These are phyloP conservation scores for Phaffia australis DNA, from an alignment of 768 basidiomycete species.

Conservation along the genomic window DNA sequence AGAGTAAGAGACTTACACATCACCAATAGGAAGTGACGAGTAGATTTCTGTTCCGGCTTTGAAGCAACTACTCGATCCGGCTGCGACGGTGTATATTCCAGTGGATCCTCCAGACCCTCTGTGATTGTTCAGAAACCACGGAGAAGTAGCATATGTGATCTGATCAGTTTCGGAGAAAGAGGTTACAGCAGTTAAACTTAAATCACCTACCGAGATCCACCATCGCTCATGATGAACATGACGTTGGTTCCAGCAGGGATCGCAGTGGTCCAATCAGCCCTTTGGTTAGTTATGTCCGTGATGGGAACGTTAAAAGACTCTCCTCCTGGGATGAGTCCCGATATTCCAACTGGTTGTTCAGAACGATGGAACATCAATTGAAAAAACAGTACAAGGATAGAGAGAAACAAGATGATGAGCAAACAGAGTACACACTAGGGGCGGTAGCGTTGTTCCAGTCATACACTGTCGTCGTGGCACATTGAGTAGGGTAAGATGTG, in stretches of 20 bases:
- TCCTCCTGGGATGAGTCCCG: slow-evolving; percentile 22
- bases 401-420: background rate
- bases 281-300: background rate
- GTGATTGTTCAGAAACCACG: too few species aligned
- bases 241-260: slow-evolving; percentile 15
- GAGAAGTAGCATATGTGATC: background rate
- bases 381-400: background rate
- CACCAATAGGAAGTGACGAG: slow-evolving; percentile 17
- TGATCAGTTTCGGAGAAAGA: background rate
- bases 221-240: slow-evolving; percentile 18
- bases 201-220: slow-evolving; percentile 7
- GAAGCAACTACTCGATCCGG: background rate
- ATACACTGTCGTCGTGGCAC: slow-evolving; percentile 1
- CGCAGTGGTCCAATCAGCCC: slow-evolving; percentile 9
- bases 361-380: background rate
- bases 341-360: too few species aligned
- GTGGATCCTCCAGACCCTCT: slow-evolving; percentile 19
- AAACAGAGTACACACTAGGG: slow-evolving; percentile 13
- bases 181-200: background rate
- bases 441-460: slow-evolving; percentile 9
- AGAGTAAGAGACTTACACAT: background rate
- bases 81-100: slow-evolving; percentile 20
- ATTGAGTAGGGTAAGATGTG: slow-evolving; percentile 9
- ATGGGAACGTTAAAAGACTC: slow-evolving; percentile 21
- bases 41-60: slow-evolving; percentile 14